These are phyloP conservation scores for Aureobasidium sp. DNA, from an alignment of 2,329 filamentous ascomycete species.

Conservation along the genomic window DNA sequence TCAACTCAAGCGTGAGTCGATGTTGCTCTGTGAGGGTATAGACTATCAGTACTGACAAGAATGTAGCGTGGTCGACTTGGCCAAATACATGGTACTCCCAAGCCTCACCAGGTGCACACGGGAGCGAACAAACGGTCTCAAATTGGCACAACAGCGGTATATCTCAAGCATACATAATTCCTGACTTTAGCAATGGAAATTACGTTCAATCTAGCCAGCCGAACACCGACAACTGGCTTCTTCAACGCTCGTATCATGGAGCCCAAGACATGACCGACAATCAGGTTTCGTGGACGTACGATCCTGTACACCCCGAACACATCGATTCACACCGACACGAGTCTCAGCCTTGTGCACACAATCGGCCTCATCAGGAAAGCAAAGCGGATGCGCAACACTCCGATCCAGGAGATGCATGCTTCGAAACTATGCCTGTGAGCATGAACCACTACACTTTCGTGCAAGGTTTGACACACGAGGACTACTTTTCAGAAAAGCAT, in stretches of 20 bases:
- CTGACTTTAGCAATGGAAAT: not conserved
- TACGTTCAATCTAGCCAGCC: not conserved
- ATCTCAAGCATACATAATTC: not conserved
- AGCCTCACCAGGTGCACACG: not conserved
- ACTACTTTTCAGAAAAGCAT: not conserved
- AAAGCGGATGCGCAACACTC: not conserved
- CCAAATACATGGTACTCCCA: not conserved
- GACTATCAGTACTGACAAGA: not conserved
- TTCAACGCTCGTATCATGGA: conserved; percentile 1
- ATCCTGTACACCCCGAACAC: not conserved
- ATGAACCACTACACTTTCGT: not conserved
- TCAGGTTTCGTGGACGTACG: not conserved
- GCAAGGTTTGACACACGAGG: not conserved
- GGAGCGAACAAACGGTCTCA: not conserved
- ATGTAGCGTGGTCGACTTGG: not conserved
- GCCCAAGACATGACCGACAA: not conserved
- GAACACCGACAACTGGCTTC: not conserved
- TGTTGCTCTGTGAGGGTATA: not conserved
- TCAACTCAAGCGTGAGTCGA: not conserved
- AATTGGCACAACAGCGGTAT: not conserved
- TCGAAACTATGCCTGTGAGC: not conserved
- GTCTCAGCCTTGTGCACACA: not conserved
- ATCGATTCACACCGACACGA: not conserved
- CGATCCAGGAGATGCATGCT: not conserved
- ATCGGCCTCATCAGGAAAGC: not conserved